Evolutionary conservation across 768 basidiomycete species (phyloP).

Genomic region (Leccinum longicurvipes): DNA sequence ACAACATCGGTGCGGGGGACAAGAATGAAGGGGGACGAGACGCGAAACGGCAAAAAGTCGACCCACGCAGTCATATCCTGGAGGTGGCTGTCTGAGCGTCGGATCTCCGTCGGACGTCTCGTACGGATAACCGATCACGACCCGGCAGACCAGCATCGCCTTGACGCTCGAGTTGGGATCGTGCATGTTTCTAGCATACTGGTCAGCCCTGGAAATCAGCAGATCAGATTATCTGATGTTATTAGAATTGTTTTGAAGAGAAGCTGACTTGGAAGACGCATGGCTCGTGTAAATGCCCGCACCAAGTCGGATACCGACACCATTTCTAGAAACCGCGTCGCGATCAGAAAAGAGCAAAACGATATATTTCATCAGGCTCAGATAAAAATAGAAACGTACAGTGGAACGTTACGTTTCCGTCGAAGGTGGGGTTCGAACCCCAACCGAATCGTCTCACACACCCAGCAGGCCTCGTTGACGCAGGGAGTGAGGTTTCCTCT

Average conservation of each 20-base stretch:
- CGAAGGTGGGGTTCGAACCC: constrained; percentile 22
- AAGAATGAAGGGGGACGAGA: background rate
- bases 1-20: too few relatives aligned
- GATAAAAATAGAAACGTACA: constrained; percentile 6
- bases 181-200: constrained; percentile 11
- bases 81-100: constrained; percentile 12
- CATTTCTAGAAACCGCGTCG: constrained; percentile 1
- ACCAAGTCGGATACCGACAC: constrained; percentile 20
- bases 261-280: constrained; percentile 22
- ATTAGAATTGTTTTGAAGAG: background rate
- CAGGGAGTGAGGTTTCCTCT: constrained; percentile 16
- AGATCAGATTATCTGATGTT: background rate
- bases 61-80: constrained; percentile 23
- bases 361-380: too few relatives aligned
- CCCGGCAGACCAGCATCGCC: constrained; percentile 25
- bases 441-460: constrained; percentile 19
- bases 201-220: constrained; percentile 13
- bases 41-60: background rate
- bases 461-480: constrained; percentile 7
- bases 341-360: too few relatives aligned
- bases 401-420: constrained; percentile 14
- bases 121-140: constrained; percentile 17
- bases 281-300: constrained; percentile 25
- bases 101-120: constrained; percentile 6
- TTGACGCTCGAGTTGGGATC: constrained; percentile 10